Conservation (phyloP, 345 rosid genomes). For the Alliaria petiolata region DNA sequence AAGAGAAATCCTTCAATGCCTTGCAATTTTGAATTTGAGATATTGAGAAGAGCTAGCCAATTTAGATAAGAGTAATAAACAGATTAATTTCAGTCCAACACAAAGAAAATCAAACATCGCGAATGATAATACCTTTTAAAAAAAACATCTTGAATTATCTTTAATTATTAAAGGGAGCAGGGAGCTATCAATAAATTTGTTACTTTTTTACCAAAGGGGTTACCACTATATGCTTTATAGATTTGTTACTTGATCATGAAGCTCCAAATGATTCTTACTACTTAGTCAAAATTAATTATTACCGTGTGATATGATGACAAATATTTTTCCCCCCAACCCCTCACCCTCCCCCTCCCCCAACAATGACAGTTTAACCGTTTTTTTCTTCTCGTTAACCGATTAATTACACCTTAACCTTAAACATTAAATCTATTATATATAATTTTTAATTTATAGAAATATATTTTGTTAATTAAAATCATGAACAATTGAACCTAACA, state of each 20-base stretch:
- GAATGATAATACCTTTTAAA: too few species aligned
- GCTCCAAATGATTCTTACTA: conserved; percentile 7
- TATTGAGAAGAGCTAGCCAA: background rate
- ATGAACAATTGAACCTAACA: background rate
- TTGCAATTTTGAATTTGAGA: background rate
- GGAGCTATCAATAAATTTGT: background rate
- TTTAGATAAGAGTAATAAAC: background rate
- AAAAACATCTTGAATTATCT: background rate
- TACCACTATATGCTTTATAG: conserved; percentile 22
- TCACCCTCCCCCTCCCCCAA: too few species aligned
- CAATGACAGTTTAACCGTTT: background rate
- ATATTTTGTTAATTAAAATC: background rate
- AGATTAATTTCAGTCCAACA: background rate
- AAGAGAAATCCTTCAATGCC: background rate
- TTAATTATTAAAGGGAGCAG: background rate
- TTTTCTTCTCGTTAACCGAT: background rate
- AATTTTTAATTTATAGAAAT: too few species aligned
- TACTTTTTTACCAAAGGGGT: conserved; percentile 13
- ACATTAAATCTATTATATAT: too few species aligned
- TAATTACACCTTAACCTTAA: background rate
- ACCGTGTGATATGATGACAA: conserved; percentile 6
- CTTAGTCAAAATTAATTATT: conserved; percentile 27
- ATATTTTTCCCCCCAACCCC: background rate
- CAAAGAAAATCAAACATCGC: too few species aligned
- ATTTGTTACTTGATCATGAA: conserved; percentile 34